Conservation (phyloP, 768 basidiomycete genomes). For the Mycena vitilis region DNA sequence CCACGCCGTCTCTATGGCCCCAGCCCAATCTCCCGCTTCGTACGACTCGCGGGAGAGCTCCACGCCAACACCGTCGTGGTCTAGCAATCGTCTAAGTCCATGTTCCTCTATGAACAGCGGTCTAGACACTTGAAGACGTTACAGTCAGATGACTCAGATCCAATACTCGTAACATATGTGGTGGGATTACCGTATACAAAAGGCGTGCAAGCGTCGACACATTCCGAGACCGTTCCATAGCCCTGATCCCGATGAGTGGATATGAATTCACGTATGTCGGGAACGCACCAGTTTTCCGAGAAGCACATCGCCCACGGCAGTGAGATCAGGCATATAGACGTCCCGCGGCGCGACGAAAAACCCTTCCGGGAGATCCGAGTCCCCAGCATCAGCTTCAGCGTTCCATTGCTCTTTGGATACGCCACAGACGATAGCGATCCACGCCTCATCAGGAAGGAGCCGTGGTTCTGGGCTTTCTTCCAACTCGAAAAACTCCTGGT, state of each 20-base stretch:
- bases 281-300: slow-evolving; percentile 80
- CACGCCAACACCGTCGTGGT: slow-evolving; percentile 73
- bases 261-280: slow-evolving; percentile 1
- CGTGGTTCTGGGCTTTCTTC: slow-evolving; percentile 40
- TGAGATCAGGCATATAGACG: slow-evolving; percentile 87
- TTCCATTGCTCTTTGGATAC: slow-evolving; percentile 70
- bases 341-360: slow-evolving; percentile 83
- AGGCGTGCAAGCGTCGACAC: slow-evolving; percentile 79
- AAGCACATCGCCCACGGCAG: slow-evolving; percentile 77
- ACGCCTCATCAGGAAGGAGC: slow-evolving; percentile 73
- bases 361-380: slow-evolving; percentile 64
- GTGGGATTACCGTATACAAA: slow-evolving; percentile 74
- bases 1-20: slow-evolving; percentile 69
- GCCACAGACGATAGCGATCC: slow-evolving; percentile 87
- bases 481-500: slow-evolving; percentile 27
- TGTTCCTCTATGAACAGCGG: slow-evolving; percentile 87
- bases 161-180: not conserved
- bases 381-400: slow-evolving; percentile 44
- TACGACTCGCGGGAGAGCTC: slow-evolving; percentile 74
- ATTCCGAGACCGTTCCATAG: slow-evolving; percentile 86
- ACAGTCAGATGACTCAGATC: not conserved
- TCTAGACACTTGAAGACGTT: slow-evolving; percentile 64
- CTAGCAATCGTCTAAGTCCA: slow-evolving; percentile 74
- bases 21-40: slow-evolving; percentile 81
- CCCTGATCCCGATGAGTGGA: slow-evolving; percentile 55